A percentile compares a stretch with the other conserved stretches of the same genome.
These are phyloP conservation scores for Apiotrichum gracile DNA, from an alignment of 1,284 basidiomycete genomes.

Conservation along the genomic window DNA sequence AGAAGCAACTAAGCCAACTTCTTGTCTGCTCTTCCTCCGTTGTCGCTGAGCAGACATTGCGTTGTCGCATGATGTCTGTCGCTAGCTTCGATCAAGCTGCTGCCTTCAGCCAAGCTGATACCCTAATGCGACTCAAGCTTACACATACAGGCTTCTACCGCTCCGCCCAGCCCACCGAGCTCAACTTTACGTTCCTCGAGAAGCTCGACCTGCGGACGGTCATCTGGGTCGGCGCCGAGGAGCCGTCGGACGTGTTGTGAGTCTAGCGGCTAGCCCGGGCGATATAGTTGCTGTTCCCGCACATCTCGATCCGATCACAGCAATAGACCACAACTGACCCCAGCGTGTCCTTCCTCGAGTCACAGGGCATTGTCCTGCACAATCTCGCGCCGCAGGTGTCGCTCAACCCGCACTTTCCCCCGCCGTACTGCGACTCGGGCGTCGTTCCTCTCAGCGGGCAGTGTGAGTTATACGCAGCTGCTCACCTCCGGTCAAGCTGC, in stretches of 20 bases:
- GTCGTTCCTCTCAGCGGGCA: slow-evolving; percentile 41
- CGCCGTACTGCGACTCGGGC: slow-evolving; percentile 44
- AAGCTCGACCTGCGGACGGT: slow-evolving; percentile 50
- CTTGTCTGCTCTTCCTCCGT: too few species aligned
- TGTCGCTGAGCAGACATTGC: too few species aligned
- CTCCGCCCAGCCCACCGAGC: slow-evolving; percentile 52
- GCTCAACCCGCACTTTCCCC: slow-evolving; percentile 43
- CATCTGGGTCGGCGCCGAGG: slow-evolving; percentile 54
- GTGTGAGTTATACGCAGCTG: slow-evolving; percentile 20
- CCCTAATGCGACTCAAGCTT: not conserved
- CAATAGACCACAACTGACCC: too few species aligned
- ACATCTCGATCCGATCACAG: too few species aligned
- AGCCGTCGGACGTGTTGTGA: slow-evolving; percentile 51
- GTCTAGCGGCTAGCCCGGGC: slow-evolving; percentile 8
- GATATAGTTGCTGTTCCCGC: not conserved
- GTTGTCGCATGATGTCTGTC: too few species aligned
- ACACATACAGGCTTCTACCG: slow-evolving; percentile 48
- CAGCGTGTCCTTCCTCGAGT: slow-evolving; percentile 44
- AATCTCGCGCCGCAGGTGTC: slow-evolving; percentile 40
- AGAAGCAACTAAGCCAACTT: too few species aligned
- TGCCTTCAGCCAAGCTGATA: too few species aligned
- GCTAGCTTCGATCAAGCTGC: too few species aligned
- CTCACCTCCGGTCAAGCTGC: not conserved
- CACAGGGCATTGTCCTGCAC: slow-evolving; percentile 40
- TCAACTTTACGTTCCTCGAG: slow-evolving; percentile 54